A percentile compares a stretch with the other conserved stretches of the same genome.
phyloP scores from a whole-genome alignment of 1,284 basidiomycete genomes.

The Heterobasidion annosum region DNA sequence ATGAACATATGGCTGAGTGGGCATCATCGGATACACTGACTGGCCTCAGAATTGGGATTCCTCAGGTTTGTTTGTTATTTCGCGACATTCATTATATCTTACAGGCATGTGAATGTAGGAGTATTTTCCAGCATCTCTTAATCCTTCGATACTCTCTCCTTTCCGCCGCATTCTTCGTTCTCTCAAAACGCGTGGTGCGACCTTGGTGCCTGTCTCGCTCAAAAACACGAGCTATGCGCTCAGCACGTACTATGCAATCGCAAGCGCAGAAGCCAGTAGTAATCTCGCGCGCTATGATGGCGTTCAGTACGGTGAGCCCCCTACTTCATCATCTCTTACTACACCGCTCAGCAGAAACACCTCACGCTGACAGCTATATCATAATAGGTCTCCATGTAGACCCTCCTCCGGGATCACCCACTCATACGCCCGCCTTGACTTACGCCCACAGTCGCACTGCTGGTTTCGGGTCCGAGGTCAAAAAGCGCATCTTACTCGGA shows the following conservation, averaged over 20 bases:
- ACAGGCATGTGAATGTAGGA: constrained; percentile 41
- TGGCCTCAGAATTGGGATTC: constrained; percentile 52
- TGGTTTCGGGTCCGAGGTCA: constrained; percentile 82
- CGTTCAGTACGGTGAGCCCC: constrained; percentile 52
- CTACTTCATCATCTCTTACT: background rate
- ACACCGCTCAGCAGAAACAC: background rate
- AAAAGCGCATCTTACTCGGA: constrained; percentile 84
- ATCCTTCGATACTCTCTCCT: constrained; percentile 34
- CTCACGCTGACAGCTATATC: background rate
- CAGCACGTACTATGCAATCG: constrained; percentile 92
- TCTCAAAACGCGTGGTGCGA: constrained; percentile 58
- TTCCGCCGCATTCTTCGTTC: constrained; percentile 38
- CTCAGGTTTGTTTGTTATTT: constrained; percentile 23
- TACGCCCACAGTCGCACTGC: constrained; percentile 54
- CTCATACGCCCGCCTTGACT: constrained; percentile 35
- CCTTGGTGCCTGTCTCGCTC: constrained; percentile 67
- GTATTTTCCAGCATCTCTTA: constrained; percentile 75
- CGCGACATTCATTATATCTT: constrained; percentile 6
- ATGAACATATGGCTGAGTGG: constrained; percentile 4
- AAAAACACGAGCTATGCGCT: constrained; percentile 75
- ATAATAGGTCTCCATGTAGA: constrained; percentile 38
- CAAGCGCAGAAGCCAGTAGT: constrained; percentile 90
- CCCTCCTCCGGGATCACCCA: constrained; percentile 30
- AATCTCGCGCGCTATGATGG: constrained; percentile 92
- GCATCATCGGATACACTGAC: constrained; percentile 10